A percentile compares a stretch with the other conserved stretches of the same genome.
Conservation (phyloP, 2,329 filamentous ascomycete genomes). For the Domatiomyces globalis region DNA sequence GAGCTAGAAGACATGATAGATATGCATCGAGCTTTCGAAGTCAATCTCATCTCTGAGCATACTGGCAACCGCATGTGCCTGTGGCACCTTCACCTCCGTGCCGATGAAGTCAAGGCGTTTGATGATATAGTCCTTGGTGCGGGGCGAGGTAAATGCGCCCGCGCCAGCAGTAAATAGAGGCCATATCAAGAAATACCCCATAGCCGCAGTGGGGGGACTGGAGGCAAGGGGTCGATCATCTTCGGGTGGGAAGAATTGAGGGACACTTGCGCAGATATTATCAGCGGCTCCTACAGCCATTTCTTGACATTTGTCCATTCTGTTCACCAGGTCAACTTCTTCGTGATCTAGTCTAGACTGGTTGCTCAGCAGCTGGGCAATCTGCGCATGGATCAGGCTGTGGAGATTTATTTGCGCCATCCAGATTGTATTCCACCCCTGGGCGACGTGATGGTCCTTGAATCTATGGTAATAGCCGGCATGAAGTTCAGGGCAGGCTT, state of each 20-base stretch:
- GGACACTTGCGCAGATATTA: background rate
- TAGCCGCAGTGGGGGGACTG: background rate
- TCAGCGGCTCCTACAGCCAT: conserved; percentile 2
- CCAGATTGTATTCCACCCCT: conserved; percentile 18
- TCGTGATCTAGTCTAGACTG: background rate
- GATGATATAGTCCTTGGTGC: conserved; percentile 1
- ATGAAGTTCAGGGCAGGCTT: conserved; percentile 2
- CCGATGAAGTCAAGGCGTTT: conserved; percentile 5
- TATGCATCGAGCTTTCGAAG: conserved; percentile 6
- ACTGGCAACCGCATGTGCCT: conserved; percentile 1
- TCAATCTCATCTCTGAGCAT: conserved; percentile 3
- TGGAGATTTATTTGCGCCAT: conserved; percentile 17
- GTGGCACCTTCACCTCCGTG: conserved; percentile 5
- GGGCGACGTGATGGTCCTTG: conserved; percentile 8
- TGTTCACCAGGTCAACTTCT: conserved; percentile 1
- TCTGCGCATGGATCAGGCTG: background rate
- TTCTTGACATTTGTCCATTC: conserved; percentile 5
- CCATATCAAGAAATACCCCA: conserved; percentile 7
- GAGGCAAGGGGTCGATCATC: background rate
- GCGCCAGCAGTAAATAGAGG: conserved; percentile 5
- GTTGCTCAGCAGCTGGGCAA: background rate
- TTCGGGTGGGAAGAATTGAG: background rate
- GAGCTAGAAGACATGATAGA: conserved; percentile 6
- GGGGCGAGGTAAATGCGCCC: background rate
- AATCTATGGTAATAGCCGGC: conserved; percentile 15